Evolutionary conservation across 257 asterid species (phyloP), one percentile per base, ranked within the genome.

Genomic region (Striga asiatica): DNA sequence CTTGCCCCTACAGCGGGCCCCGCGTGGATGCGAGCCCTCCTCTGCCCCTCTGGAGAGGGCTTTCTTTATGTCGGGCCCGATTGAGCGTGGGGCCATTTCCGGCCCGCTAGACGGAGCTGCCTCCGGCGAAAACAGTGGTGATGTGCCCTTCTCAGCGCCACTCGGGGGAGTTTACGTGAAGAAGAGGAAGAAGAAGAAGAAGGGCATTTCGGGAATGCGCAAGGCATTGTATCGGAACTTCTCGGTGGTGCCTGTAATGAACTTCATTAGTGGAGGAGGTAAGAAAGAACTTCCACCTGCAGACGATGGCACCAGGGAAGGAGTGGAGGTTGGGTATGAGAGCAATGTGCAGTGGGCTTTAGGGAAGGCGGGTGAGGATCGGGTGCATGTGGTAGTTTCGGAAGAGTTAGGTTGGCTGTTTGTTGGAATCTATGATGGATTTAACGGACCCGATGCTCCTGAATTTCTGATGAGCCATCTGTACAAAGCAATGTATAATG

Each of bases 391-490:
- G 78, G 94, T 86, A 46, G 89, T 89, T 21, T 89, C 98, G 2
- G 96, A 89, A 73, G 98, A 89, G 68, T 80, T 77, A 43, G 96
- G 96, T n/a, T 89, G 96, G 96, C 69, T 89, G 48, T 89, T 89
- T 65, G 96, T 89, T 45, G 98, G 98, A 50, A 89, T 89, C 64
- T 89, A 89, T 60, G 98, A 89, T 62, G 98, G 98, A 23, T 89
- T 89, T 66, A 89, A 89, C 43, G 98, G 98, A 42, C 96, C 98
- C 14, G 98, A 89, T 71, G 98, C 95, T 9, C 98, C 96, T 0
- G 98, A 89, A 53, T 89, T 83, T 67, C 74, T 89, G 77, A 89
- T 89, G 96, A 79, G 88, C 72, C 87, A 81, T 67, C 59, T 89
- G 39, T 89, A 89, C 71, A 86, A 78, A 72, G 88, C 96, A 47